These are phyloP conservation scores for Penicillium sp. DNA, from an alignment of 2,329 filamentous ascomycete genomes.

Conservation along the genomic window DNA sequence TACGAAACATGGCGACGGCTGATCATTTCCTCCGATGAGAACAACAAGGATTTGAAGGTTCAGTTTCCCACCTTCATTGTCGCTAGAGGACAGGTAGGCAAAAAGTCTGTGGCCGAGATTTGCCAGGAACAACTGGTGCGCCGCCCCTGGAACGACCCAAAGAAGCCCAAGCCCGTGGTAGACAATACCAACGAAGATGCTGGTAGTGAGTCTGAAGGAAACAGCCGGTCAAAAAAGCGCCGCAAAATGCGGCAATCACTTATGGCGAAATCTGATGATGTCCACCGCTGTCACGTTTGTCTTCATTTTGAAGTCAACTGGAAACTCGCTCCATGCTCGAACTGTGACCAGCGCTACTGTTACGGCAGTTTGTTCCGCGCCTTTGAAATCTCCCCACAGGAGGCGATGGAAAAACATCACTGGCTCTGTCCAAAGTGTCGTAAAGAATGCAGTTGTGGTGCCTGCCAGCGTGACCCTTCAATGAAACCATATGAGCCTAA, in stretches of 20 bases:
- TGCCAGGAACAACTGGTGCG: slow-evolving; percentile 82
- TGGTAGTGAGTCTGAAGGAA: slow-evolving; percentile 55
- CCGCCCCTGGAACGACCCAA: slow-evolving; percentile 80
- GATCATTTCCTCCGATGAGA: slow-evolving; percentile 70
- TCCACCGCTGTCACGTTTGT: slow-evolving; percentile 75
- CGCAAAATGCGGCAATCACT: slow-evolving; percentile 53
- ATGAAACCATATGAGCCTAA: slow-evolving; percentile 81
- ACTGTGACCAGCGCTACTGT: slow-evolving; percentile 76
- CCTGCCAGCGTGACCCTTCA: slow-evolving; percentile 67
- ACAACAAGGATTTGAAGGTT: slow-evolving; percentile 51
- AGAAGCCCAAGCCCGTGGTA: slow-evolving; percentile 50
- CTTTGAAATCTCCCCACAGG: slow-evolving; percentile 84
- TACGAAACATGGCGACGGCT: slow-evolving; percentile 81
- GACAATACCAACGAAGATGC: slow-evolving; percentile 25
- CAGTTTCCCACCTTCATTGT: slow-evolving; percentile 60
- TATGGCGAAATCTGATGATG: slow-evolving; percentile 50
- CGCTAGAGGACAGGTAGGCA: slow-evolving; percentile 63
- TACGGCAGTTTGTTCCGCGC: slow-evolving; percentile 90
- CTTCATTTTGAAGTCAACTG: slow-evolving; percentile 75
- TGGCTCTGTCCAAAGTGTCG: slow-evolving; percentile 90
- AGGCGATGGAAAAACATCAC: slow-evolving; percentile 71
- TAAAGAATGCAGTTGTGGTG: slow-evolving; percentile 81
- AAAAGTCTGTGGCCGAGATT: slow-evolving; percentile 84
- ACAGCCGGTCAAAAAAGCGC: slow-evolving; percentile 60
- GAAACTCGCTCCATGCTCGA: slow-evolving; percentile 77